Evolutionary conservation across 2,329 filamentous ascomycete genomes (phyloP), one percentile per base, ranked within the genome.

Genomic region (Penicillium vulpinum): DNA sequence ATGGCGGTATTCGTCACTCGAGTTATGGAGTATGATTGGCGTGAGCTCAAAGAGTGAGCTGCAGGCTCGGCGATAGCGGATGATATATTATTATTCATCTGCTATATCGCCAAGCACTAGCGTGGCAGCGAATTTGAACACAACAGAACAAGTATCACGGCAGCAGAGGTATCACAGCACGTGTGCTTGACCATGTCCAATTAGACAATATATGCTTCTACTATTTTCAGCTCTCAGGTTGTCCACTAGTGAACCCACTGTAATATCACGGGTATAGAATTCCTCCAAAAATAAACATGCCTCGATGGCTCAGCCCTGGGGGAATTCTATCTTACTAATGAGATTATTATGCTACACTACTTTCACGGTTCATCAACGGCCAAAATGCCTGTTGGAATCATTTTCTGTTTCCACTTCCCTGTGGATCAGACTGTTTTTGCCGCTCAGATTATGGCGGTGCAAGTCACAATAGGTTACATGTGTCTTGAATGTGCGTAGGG

Each of bases 21-120:
- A 62, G 67, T 84, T 64, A 86, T 94, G 81, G 89, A 93, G 79
- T 90, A 92, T 81, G 85, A 83, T 70, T 96, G 91, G 91, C 84
- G 85, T 74, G 55, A 62, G 39, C 7, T 56, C 18, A 22, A 54
- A 41, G 24, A 58, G 21, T 65, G 49, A 64, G 29, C 29, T 22
- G 24, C 21, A 21, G 2, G 6, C 9, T 6, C 2, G 16, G 41
- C 5, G 18, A 29, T 21, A 31, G 15, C 8, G 8, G n/a, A 24
- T 33, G 8, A 15, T 28, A 38, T 26, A 10, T 6, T 36, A 21
- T 5, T n/a, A 13, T n/a, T n/a, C n/a, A 38, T 36, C 13, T 16
- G 9, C 13, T 31, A 35, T 13, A 13, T 31, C 1, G 29, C 5
- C 18, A 46, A 38, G 31, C 10, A 44, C n/a, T 4, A 7, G 31